These are phyloP conservation scores for Lasiosphaeria ovina DNA, from an alignment of 495 filamentous ascomycete genomes.

Conservation along the genomic window DNA sequence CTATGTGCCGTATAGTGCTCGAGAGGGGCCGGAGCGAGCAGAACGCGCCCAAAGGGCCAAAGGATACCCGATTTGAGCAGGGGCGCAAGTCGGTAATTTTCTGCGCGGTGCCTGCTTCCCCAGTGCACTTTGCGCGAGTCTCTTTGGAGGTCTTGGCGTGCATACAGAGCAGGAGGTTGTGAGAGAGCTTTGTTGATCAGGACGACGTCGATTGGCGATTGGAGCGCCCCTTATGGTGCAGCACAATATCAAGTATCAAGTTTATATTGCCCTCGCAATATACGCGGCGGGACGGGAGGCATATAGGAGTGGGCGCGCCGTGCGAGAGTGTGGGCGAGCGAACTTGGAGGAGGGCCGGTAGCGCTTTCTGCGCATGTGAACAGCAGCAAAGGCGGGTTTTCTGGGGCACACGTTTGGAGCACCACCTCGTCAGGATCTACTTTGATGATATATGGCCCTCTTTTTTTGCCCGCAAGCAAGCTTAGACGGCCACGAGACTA, in stretches of 20 bases:
- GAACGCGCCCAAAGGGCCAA: slow-evolving; percentile 35
- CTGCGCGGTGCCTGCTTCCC: slow-evolving; percentile 34
- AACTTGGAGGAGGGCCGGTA: slow-evolving; percentile 10
- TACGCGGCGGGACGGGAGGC: slow-evolving; percentile 39
- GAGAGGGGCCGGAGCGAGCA: slow-evolving; percentile 32
- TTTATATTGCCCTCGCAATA: slow-evolving; percentile 41
- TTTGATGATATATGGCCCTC: slow-evolving; percentile 36
- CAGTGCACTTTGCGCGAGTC: slow-evolving; percentile 26
- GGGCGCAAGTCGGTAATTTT: slow-evolving; percentile 34
- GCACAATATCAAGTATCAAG: slow-evolving; percentile 38
- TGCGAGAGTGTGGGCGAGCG: slow-evolving; percentile 13
- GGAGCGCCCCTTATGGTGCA: slow-evolving; percentile 26
- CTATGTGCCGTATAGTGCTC: slow-evolving; percentile 39
- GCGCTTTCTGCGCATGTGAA: slow-evolving; percentile 9
- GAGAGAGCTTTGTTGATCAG: slow-evolving; percentile 30
- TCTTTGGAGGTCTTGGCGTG: slow-evolving; percentile 36
- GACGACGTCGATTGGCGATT: slow-evolving; percentile 33
- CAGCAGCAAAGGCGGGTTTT: slow-evolving; percentile 24
- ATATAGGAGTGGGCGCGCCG: slow-evolving; percentile 19
- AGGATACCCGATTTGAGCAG: slow-evolving; percentile 36
- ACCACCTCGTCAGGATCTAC: slow-evolving; percentile 26
- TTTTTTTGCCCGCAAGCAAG: slow-evolving; percentile 18
- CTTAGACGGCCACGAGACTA: slow-evolving; percentile 18
- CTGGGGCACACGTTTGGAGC: slow-evolving; percentile 20
- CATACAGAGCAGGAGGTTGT: slow-evolving; percentile 32